Conservation (phyloP, 2,329 filamentous ascomycete species). For the Calonectria henricotiae region DNA sequence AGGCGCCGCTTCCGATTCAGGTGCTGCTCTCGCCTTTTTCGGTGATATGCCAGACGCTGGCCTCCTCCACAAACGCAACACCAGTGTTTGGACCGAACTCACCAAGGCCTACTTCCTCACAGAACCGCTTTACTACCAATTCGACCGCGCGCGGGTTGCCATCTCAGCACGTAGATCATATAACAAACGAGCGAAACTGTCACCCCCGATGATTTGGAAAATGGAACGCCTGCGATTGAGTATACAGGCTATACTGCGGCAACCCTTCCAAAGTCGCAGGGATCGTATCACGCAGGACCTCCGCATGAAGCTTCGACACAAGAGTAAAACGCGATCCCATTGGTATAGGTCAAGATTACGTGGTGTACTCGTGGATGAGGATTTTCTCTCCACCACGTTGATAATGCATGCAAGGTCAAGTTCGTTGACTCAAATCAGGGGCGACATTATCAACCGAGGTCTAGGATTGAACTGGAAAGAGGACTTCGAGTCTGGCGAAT, state of each 20-base stretch:
- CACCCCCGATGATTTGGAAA: constrained; percentile 44
- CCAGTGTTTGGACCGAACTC: constrained; percentile 63
- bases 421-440: constrained; percentile 55
- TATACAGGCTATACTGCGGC: constrained; percentile 48
- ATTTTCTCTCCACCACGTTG: constrained; percentile 61
- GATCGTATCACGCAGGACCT: constrained; percentile 49
- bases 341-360: constrained; percentile 49
- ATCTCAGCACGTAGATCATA: constrained; percentile 61
- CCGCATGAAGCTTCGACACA: constrained; percentile 49
- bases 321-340: constrained; percentile 54
- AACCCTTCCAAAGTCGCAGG: constrained; percentile 55
- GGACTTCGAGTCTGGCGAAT: constrained; percentile 41
- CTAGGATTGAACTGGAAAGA: constrained; percentile 53
- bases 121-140: constrained; percentile 65
- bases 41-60: constrained; percentile 51
- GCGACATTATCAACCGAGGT: constrained; percentile 55
- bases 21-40: constrained; percentile 57
- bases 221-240: constrained; percentile 56
- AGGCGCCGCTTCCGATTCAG: constrained; percentile 62
- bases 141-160: constrained; percentile 61
- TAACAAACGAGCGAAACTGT: constrained; percentile 39
- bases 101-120: constrained; percentile 66
- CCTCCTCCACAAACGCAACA: constrained; percentile 54
- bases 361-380: constrained; percentile 58
- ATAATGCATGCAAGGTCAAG: constrained; percentile 62